Percentiles rank a stretch among this genome's conserved stretches.
phyloP scores from a whole-genome alignment of 2,329 filamentous ascomycete genomes.

The Clathrospora elynae region DNA sequence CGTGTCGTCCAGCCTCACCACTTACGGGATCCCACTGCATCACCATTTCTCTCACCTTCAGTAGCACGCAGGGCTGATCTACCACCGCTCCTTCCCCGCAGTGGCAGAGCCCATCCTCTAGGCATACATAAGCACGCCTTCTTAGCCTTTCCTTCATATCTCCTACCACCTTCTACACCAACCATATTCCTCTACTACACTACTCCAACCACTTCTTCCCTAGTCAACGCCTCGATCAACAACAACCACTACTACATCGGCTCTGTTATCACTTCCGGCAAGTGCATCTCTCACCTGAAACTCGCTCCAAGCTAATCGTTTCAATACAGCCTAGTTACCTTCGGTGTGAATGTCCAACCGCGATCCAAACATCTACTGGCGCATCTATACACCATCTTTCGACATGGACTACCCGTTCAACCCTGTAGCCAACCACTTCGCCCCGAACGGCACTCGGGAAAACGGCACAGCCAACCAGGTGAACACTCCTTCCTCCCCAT shows the following conservation, averaged over 20 bases:
- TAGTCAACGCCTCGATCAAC: not conserved
- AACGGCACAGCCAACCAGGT: slow-evolving; percentile 18
- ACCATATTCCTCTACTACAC: not conserved
- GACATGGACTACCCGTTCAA: slow-evolving; percentile 13
- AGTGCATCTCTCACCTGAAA: no score
- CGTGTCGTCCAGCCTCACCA: not conserved
- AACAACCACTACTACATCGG: not conserved
- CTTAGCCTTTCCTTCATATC: not conserved
- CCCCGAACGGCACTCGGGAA: slow-evolving; percentile 9
- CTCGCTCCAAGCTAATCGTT: not conserved
- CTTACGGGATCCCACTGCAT: not conserved
- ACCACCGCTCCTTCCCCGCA: slow-evolving; percentile 1
- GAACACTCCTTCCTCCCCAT: slow-evolving; percentile 16
- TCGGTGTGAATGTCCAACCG: slow-evolving; percentile 6
- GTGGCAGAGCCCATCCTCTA: not conserved
- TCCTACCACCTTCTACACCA: not conserved
- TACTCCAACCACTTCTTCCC: not conserved
- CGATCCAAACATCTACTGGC: slow-evolving; percentile 1
- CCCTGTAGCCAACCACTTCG: slow-evolving; percentile 18
- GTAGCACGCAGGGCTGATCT: not conserved
- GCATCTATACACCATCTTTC: not conserved
- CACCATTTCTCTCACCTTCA: slow-evolving; percentile 9
- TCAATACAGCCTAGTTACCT: not conserved
- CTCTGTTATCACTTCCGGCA: slow-evolving; percentile 1
- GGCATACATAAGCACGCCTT: slow-evolving; percentile 4